A percentile compares a stretch with the other conserved stretches of the same genome.
Evolutionary conservation across 805 yeast genomes (phyloP).

Genomic region (Cyberlindnera euphorbiiphila): DNA sequence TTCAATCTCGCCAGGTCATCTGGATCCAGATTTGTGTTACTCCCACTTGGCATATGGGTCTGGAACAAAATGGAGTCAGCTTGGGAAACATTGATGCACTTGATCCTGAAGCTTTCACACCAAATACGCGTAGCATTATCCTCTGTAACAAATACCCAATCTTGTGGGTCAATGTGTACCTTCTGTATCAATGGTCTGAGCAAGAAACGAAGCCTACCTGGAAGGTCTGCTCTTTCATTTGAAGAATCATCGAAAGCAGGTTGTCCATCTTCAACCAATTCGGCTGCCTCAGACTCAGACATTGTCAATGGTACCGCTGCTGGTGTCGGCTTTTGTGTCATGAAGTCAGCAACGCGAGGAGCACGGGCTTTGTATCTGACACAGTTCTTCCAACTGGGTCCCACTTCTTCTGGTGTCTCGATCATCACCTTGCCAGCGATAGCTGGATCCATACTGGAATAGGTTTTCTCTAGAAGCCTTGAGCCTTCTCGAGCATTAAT

Average conservation of each 20-base stretch:
- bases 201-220: slow-evolving; percentile 49
- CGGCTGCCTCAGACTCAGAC: slow-evolving; percentile 12
- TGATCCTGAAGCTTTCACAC: slow-evolving; percentile 52
- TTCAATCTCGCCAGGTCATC: background rate
- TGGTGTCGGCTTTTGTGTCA: slow-evolving; percentile 11
- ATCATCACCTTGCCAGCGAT: slow-evolving; percentile 29
- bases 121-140: slow-evolving; percentile 50
- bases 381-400: slow-evolving; percentile 50
- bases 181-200: slow-evolving; percentile 58
- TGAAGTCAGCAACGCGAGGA: slow-evolving; percentile 47
- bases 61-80: slow-evolving; percentile 34
- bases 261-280: slow-evolving; percentile 1
- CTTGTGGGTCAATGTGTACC: slow-evolving; percentile 34
- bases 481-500: slow-evolving; percentile 65
- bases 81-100: slow-evolving; percentile 47
- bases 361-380: slow-evolving; percentile 40
- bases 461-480: slow-evolving; percentile 49
- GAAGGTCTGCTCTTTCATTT: slow-evolving; percentile 36
- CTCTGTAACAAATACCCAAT: slow-evolving; percentile 63
- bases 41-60: background rate
- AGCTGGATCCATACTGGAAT: slow-evolving; percentile 17
- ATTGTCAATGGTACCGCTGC: slow-evolving; percentile 8
- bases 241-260: background rate
- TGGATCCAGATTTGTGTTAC: background rate
- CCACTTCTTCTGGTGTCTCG: slow-evolving; percentile 40